Conservation (phyloP, 176 grass and related monocot species). For the Juncus effusus region DNA sequence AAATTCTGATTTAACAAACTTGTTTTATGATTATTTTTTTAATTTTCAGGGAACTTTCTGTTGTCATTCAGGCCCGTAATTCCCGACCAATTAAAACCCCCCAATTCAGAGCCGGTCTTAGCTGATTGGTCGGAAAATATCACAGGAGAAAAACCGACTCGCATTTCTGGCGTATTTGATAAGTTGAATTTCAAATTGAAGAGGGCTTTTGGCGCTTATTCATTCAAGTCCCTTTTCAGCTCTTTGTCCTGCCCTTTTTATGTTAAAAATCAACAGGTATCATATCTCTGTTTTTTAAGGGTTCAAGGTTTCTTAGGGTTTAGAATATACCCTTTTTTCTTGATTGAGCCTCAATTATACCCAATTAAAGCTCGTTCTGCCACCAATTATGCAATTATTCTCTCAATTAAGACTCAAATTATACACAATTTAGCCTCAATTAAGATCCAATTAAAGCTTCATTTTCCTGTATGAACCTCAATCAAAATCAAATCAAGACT, state of each 20-base stretch:
- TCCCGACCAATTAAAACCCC: constrained; percentile 34
- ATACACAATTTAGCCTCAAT: too few relatives aligned
- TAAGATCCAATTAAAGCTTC: too few relatives aligned
- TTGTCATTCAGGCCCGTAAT: constrained; percentile 73
- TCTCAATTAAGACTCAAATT: too few relatives aligned
- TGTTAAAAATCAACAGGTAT: constrained; percentile 40
- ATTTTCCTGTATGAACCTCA: too few relatives aligned
- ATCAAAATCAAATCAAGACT: too few relatives aligned
- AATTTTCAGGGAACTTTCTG: constrained; percentile 74
- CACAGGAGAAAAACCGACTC: constrained; percentile 48
- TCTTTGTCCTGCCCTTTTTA: constrained; percentile 61
- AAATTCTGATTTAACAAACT: constrained; percentile 14
- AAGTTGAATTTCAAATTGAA: constrained; percentile 74
- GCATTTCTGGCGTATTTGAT: constrained; percentile 61
- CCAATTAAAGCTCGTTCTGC: too few relatives aligned
- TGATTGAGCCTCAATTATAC: too few relatives aligned
- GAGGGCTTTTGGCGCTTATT: constrained; percentile 53
- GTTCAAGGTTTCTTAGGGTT: too few relatives aligned
- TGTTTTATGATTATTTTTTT: not conserved
- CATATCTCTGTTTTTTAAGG: constrained; percentile 65
- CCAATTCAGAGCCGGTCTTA: constrained; percentile 21
- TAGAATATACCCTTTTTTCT: too few relatives aligned
- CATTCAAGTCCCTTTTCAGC: constrained; percentile 72
- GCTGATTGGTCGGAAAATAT: constrained; percentile 77
- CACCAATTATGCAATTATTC: too few relatives aligned